Evolutionary conservation across 1,284 basidiomycete species (phyloP), one percentile per base, ranked within the genome.

Genomic region (Exobasidium cylindrosporum): DNA sequence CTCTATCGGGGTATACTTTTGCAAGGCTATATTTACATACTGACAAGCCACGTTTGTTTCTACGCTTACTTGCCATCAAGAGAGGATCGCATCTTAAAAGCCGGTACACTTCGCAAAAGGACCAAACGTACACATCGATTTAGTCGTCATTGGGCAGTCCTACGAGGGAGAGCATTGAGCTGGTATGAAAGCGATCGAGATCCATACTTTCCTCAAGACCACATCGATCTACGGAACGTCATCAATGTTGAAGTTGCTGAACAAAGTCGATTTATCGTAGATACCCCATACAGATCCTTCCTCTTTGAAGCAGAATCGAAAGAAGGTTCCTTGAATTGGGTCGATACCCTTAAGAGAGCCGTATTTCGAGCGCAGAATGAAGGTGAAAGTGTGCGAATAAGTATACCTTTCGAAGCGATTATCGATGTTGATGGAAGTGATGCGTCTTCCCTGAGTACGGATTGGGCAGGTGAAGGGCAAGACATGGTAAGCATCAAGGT

Each of bases 1-100:
- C 66, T 71, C 21, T 81, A 81, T 62, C 75, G 80, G 46, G 74
- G 76, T 7, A 66, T 82, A 4, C 72, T 97, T 72, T 84, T 98
- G 23, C 93, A 97, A 81, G 94, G 94, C 17, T 96, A 95, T 79
- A 90, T 97, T 86, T 98, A 95, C 80, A 83, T 97, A 49, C 97
- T 95, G 1, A 89, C 89, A 68, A 87, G 88, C 3, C 90, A 95
- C 75, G 81, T 97, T 28, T 97, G 94, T 82, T 98, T 97, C 83
- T 97, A 97, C 79, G 95, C 95, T 0, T 92, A 95, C 78, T 88
- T 98, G 24, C 73, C 73, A 10, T 67, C 67, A 14, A 66, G 66
- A 28, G 67, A 69, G 14, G 64, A 68, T 35, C 61, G 66, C 57
- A 57, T 65, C 17, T 29, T 73, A 58, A 64, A 66, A 58, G 64